A percentile compares a stretch with the other conserved stretches of the same genome.
Conservation (phyloP, 2,329 filamentous ascomycete species). For the Simplicillium aogashimaense region DNA sequence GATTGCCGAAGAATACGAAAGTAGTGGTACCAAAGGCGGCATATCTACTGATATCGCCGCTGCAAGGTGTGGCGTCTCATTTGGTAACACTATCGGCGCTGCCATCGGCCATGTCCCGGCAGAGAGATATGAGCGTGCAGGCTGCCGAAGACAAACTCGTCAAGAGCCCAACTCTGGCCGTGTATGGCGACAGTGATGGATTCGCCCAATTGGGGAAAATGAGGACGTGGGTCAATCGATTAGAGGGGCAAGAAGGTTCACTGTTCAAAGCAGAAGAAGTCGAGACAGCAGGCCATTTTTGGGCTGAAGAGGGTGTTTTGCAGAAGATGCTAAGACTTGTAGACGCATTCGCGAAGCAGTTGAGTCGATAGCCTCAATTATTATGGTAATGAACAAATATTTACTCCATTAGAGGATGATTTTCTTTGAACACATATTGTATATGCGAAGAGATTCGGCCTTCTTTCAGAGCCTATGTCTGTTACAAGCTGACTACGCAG, state of each 20-base stretch:
- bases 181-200: slow-evolving; percentile 67
- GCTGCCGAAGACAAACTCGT: slow-evolving; percentile 45
- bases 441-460: no score
- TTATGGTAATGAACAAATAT: no score
- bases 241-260: slow-evolving; percentile 33
- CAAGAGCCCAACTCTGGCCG: slow-evolving; percentile 50
- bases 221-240: slow-evolving; percentile 51
- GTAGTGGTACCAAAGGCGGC: slow-evolving; percentile 30
- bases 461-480: no score
- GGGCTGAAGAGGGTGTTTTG: slow-evolving; percentile 43
- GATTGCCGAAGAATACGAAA: slow-evolving; percentile 19
- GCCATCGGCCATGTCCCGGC: slow-evolving; percentile 16
- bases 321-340: slow-evolving; percentile 20
- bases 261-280: slow-evolving; percentile 39
- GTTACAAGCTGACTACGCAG: slow-evolving; percentile 1
- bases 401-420: no score
- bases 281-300: slow-evolving; percentile 50
- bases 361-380: no score
- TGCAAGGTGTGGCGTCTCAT: slow-evolving; percentile 48
- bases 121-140: slow-evolving; percentile 11
- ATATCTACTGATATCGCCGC: slow-evolving; percentile 60
- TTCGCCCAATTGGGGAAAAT: slow-evolving; percentile 62
- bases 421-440: no score
- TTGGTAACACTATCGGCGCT: slow-evolving; percentile 52
- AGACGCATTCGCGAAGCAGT: slow-evolving; percentile 12